Evolutionary conservation across 1,139 yeast genomes (phyloP).

Genomic region (Yamadazyma siamensis): DNA sequence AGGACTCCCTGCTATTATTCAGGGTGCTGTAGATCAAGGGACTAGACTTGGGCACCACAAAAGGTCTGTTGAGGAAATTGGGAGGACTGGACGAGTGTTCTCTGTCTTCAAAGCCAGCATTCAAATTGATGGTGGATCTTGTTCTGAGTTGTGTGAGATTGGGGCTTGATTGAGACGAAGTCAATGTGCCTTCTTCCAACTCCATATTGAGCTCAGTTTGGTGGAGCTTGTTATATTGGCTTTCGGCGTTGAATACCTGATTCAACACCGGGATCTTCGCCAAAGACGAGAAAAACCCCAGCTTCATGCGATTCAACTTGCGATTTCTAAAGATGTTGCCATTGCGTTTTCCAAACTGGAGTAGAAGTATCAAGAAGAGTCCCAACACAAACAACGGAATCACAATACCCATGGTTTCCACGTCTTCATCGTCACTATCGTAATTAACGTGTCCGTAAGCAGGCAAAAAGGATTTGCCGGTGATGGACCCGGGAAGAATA

Average conservation of each 20-base stretch:
- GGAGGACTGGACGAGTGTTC: constrained; percentile 13
- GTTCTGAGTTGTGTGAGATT: constrained; percentile 34
- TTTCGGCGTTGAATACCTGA: constrained; percentile 11
- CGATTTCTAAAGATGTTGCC: constrained; percentile 10
- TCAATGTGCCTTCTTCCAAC: constrained; percentile 33
- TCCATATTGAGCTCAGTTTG: constrained; percentile 21
- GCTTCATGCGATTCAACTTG: constrained; percentile 14
- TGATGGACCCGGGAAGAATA: constrained; percentile 49
- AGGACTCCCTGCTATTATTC: constrained; percentile 28
- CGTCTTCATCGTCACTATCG: constrained; percentile 23
- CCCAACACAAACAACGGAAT: constrained; percentile 15
- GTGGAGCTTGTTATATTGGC: constrained; percentile 12
- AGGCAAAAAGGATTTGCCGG: constrained; percentile 39
- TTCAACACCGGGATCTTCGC: constrained; percentile 19
- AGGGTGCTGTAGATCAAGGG: constrained; percentile 17
- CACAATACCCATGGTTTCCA: constrained; percentile 11
- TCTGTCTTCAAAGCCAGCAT: constrained; percentile 16
- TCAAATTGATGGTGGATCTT: constrained; percentile 36
- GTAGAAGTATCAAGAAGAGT: constrained; percentile 13
- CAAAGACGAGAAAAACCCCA: constrained; percentile 9
- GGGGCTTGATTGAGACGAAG: constrained; percentile 17
- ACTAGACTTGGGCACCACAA: constrained; percentile 28
- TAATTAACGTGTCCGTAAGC: constrained; percentile 22
- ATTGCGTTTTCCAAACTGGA: constrained; percentile 8
- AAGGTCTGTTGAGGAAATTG: constrained; percentile 36